Conservation (phyloP, 352 stramenopile species). For the Saprolegnia diclina region DNA sequence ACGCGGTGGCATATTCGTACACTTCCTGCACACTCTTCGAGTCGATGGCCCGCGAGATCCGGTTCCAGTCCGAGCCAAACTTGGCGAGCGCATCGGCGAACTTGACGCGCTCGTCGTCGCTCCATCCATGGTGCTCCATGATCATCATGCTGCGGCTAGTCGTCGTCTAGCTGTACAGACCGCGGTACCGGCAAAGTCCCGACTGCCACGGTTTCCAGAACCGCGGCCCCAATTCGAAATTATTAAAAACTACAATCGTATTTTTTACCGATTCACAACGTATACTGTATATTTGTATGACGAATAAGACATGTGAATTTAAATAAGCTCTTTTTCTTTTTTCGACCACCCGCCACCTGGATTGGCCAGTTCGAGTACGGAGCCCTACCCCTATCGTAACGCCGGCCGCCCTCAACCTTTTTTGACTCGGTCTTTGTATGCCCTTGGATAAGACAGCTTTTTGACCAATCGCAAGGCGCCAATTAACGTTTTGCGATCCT, state of each 20-base stretch:
- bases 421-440: slow-evolving; percentile 7
- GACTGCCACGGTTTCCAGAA: neutral
- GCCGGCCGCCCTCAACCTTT: slow-evolving; percentile 2
- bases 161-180: neutral
- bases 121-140: slow-evolving; percentile 5
- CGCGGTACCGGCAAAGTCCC: neutral
- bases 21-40: slow-evolving; percentile 28
- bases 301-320: neutral
- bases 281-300: slow-evolving; percentile 11
- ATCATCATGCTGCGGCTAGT: slow-evolving; percentile 8
- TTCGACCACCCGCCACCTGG: neutral
- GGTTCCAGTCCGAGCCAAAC: slow-evolving; percentile 26
- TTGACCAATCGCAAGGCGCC: neutral
- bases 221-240: neutral
- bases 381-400: slow-evolving; percentile 6
- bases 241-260: slow-evolving; percentile 13
- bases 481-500: neutral
- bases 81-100: slow-evolving; percentile 13
- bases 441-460: neutral
- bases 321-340: slow-evolving; percentile 21
- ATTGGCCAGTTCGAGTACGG: slow-evolving; percentile 14
- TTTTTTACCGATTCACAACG: neutral
- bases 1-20: slow-evolving; percentile 26
- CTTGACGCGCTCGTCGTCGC: slow-evolving; percentile 23
- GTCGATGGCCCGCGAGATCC: slow-evolving; percentile 20